Base-by-base conservation (phyloP, 2,329 filamentous ascomycete species). In the Colletotrichum tamarilloi region DNA sequence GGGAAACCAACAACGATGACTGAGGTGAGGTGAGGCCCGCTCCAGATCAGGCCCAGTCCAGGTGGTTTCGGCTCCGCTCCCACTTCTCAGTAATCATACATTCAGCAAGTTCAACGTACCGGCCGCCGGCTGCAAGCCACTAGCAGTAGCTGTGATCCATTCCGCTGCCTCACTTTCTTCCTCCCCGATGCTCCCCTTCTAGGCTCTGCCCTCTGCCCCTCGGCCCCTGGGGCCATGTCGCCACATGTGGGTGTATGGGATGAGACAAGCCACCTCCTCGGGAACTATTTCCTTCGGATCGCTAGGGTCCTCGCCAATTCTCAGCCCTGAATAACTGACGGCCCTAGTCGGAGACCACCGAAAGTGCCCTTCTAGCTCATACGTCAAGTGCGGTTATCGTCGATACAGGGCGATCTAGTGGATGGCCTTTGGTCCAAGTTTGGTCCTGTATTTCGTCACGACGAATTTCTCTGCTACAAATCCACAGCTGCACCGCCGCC, bases 261-360 rank as follows among this genome's bases (percentile, higher is more conserved):
- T 81, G 79, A 82, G 81, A 82, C 83, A 83, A 83, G 79, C 78
- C 81, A 81, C 80, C 79, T 80, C 79, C 80, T 79, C 79, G 76
- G 71, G 67, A 71, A 53, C 67, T 74, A 74, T 74, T 73, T 67
- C 66, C 62, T 73, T 71, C 67, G 62, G 56, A 58, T 71, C 62
- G 71, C 71, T 71, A 62, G 71, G 67, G 71, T 73, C 67, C 67
- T 73, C 62, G 56, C 62, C 67, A 71, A 73, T 71, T 73, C 56
- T 71, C 71, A 73, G 67, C 67, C 71, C 56, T 73, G 42, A 49
- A 49, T 49, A 49, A 49, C 42, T 22, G 71, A 71, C 52, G 49
- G 56, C 46, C 67, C 62, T 73, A 46, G 46, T 28, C 71, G 71
- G 71, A 71, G 67, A 73, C 67, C 71, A 71, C 67, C 67, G 62